These are phyloP conservation scores for Aureobasidium sp. DNA, from an alignment of 2,329 filamentous ascomycete genomes.

Conservation along the genomic window DNA sequence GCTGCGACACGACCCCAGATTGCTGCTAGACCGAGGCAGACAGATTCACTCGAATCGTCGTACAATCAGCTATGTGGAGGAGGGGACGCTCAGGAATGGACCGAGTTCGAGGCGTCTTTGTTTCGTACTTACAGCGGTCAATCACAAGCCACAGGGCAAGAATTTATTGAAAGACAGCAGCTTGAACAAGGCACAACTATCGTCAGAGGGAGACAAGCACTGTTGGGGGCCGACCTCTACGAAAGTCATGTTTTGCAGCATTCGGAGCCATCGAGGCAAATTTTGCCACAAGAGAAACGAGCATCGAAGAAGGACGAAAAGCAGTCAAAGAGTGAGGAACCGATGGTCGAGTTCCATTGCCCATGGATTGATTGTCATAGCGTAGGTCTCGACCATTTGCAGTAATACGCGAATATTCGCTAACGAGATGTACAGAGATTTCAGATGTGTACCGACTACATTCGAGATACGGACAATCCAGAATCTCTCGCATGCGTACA, in stretches of 20 bases:
- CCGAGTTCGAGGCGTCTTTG: neutral
- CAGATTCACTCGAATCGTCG: neutral
- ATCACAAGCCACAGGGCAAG: neutral
- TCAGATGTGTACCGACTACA: neutral
- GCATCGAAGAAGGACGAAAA: neutral
- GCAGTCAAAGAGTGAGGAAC: neutral
- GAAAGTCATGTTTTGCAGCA: neutral
- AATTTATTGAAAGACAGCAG: neutral
- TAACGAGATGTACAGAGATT: neutral
- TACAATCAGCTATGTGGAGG: constrained; percentile 7
- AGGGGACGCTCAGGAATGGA: neutral
- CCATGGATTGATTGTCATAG: constrained; percentile 10
- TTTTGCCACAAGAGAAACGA: neutral
- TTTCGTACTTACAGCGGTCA: neutral
- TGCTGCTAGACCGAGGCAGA: neutral
- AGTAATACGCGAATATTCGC: neutral
- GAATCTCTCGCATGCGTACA: constrained; percentile 18
- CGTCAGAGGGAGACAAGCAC: neutral
- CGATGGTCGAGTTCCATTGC: neutral
- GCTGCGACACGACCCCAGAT: neutral
- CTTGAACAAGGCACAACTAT: neutral
- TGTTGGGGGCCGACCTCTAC: neutral
- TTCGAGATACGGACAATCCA: neutral
- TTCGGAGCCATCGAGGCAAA: neutral
- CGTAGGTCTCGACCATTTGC: neutral